Evolutionary conservation across 768 basidiomycete genomes (phyloP).

Genomic region (Paxillus involutus): DNA sequence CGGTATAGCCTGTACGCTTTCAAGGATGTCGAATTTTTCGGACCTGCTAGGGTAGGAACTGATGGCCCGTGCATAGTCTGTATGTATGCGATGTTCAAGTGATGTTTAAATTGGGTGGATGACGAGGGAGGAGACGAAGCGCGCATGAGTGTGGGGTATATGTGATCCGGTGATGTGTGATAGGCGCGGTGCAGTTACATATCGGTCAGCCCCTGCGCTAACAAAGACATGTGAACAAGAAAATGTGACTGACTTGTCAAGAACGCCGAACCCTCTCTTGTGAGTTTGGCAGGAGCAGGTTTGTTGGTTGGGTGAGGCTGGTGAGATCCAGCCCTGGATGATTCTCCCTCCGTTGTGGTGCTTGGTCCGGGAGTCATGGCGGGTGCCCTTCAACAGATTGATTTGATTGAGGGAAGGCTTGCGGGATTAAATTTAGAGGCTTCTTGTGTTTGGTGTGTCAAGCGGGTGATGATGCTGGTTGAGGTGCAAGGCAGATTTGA

Average conservation of each 20-base stretch:
- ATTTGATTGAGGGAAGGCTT: no score
- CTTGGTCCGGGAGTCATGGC: background rate
- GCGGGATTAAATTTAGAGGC: no score
- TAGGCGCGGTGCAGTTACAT: no score
- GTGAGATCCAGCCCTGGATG: background rate
- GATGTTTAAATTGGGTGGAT: no score
- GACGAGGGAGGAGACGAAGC: no score
- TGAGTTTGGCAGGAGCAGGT: background rate
- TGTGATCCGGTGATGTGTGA: no score
- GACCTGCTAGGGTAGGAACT: constrained; percentile 8
- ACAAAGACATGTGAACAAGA: background rate
- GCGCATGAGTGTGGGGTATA: no score
- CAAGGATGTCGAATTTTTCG: constrained; percentile 17
- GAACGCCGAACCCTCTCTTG: background rate
- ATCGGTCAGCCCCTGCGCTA: background rate
- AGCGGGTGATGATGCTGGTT: no score
- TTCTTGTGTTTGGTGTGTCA: no score
- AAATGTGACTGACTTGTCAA: background rate
- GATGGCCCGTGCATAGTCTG: constrained; percentile 20
- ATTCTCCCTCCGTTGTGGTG: background rate
- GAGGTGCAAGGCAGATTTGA: no score
- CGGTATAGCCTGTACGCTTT: constrained; percentile 14
- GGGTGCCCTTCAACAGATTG: no score
- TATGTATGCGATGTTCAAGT: background rate
- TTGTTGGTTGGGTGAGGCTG: no score